Evolutionary conservation across 148 eudicot species (phyloP), one percentile per base, ranked within the genome.

Genomic region (Rhododendron simsii): DNA sequence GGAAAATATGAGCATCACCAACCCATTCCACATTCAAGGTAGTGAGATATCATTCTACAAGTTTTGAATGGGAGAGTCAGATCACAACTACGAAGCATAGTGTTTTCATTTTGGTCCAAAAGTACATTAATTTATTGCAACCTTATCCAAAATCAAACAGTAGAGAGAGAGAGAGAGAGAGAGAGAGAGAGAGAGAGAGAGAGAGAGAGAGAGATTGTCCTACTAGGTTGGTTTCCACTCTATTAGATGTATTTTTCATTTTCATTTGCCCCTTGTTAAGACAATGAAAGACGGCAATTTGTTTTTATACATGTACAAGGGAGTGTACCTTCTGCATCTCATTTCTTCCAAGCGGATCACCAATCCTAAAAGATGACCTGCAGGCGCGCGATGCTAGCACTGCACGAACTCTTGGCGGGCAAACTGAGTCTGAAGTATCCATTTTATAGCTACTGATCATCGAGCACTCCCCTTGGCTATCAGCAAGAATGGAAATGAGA

Each of bases 361-460:
- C 99, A 67, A 97, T 86, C 98, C 91, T 93, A 77, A 97, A 88
- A n/a, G 99, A 97, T 44, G 99, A 93, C 87, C 95, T 92, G 92
- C 99, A 97, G 82, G 99, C 99, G 81, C 99, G 98, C 53, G 99
- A 97, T 83, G 99, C 99, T 59, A 97, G 90, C 98, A 97, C 94
- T 84, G 98, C 95, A 50, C 99, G 95, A 80, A 95, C 95, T 91
- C 96, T 94, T 9, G 98, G 91, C 11, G 98, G 99, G 87, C 99
- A 97, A 78, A 95, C 86, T 85, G 99, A 97, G 87, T 95, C 95
- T 18, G 92, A 76, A 39, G 95, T 93, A 90, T 94, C 98, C 92
- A 89, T 89, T 87, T 90, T 93, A 91, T 97, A 97, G 85, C 91
- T 90, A 87, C 94, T 88, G 65, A 93, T 88, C 71, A 97, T 89